Evolutionary conservation across 2,329 filamentous ascomycete species (phyloP).

Genomic region (Penicillium sp.): DNA sequence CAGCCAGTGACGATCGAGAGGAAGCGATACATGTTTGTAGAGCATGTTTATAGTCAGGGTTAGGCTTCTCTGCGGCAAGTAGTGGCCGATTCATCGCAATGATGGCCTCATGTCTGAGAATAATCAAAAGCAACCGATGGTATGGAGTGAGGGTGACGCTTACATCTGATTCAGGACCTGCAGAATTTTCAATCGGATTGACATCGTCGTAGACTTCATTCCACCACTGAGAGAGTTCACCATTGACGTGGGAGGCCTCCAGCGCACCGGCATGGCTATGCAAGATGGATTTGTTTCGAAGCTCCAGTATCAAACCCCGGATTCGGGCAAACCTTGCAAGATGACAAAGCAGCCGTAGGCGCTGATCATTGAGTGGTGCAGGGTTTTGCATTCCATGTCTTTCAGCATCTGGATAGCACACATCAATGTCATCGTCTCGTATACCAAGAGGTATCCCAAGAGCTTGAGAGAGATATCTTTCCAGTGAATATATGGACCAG

Average conservation of each 20-base stretch:
- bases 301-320: slow-evolving; percentile 56
- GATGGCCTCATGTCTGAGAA: slow-evolving; percentile 55
- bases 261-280: slow-evolving; percentile 50
- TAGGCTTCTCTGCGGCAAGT: slow-evolving; percentile 51
- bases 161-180: slow-evolving; percentile 5
- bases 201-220: slow-evolving; percentile 58
- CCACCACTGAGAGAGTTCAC: slow-evolving; percentile 56
- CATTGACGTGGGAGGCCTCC: slow-evolving; percentile 52
- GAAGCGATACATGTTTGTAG: slow-evolving; percentile 58
- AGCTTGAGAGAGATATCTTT: slow-evolving; percentile 60
- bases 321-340: slow-evolving; percentile 55
- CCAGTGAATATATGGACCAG: slow-evolving; percentile 61
- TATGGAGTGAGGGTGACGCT: slow-evolving; percentile 32
- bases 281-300: slow-evolving; percentile 57
- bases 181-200: slow-evolving; percentile 41
- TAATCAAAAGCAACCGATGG: slow-evolving; percentile 49
- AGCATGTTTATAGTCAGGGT: slow-evolving; percentile 52
- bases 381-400: slow-evolving; percentile 37
- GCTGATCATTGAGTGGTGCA: slow-evolving; percentile 14
- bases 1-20: slow-evolving; percentile 53
- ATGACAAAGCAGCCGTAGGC: slow-evolving; percentile 45
- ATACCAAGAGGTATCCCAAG: slow-evolving; percentile 60
- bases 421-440: slow-evolving; percentile 61
- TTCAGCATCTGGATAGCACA: slow-evolving; percentile 58
- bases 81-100: slow-evolving; percentile 58